phyloP scores from a whole-genome alignment of 1,284 basidiomycete genomes.

The Amylostereum chailletii region DNA sequence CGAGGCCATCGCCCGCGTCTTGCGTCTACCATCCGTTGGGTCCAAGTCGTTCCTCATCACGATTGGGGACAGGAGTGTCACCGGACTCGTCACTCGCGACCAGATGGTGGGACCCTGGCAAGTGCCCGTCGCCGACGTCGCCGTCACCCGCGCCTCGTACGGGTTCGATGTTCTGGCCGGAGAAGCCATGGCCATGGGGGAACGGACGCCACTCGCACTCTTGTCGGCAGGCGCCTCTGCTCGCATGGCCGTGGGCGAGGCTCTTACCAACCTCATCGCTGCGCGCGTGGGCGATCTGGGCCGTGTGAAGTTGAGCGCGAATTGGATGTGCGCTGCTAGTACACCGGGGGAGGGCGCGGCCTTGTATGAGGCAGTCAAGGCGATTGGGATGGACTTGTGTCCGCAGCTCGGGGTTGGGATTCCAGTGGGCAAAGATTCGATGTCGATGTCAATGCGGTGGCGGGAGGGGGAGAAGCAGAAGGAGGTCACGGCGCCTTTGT shows the following conservation, averaged over 20 bases:
- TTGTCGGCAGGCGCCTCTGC: slow-evolving; percentile 85
- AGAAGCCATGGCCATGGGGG: slow-evolving; percentile 98
- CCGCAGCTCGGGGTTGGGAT: slow-evolving; percentile 92
- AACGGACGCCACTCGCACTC: slow-evolving; percentile 90
- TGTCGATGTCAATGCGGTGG: slow-evolving; percentile 99
- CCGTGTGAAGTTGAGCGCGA: slow-evolving; percentile 89
- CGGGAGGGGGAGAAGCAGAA: slow-evolving; percentile 46
- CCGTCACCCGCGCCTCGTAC: slow-evolving; percentile 91
- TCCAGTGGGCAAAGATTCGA: slow-evolving; percentile 98
- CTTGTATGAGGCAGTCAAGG: slow-evolving; percentile 89
- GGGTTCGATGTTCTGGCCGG: slow-evolving; percentile 81
- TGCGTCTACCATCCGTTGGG: slow-evolving; percentile 87
- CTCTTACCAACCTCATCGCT: slow-evolving; percentile 88
- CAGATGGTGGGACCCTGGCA: slow-evolving; percentile 99
- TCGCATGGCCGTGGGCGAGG: slow-evolving; percentile 92
- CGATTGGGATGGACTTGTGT: slow-evolving; percentile 91
- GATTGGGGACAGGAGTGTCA: slow-evolving; percentile 92
- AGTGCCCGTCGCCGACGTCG: slow-evolving; percentile 95
- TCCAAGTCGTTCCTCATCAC: slow-evolving; percentile 98
- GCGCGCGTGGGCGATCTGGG: slow-evolving; percentile 67
- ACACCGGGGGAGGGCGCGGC: slow-evolving; percentile 87
- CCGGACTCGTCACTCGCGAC: slow-evolving; percentile 91
- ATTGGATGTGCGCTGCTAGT: slow-evolving; percentile 98
- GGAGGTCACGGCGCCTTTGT: slow-evolving; percentile 87
- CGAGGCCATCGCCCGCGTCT: slow-evolving; percentile 71